Evolutionary conservation across 2,329 filamentous ascomycete genomes (phyloP).

Genomic region (Tolypocladium cylindrosporum): DNA sequence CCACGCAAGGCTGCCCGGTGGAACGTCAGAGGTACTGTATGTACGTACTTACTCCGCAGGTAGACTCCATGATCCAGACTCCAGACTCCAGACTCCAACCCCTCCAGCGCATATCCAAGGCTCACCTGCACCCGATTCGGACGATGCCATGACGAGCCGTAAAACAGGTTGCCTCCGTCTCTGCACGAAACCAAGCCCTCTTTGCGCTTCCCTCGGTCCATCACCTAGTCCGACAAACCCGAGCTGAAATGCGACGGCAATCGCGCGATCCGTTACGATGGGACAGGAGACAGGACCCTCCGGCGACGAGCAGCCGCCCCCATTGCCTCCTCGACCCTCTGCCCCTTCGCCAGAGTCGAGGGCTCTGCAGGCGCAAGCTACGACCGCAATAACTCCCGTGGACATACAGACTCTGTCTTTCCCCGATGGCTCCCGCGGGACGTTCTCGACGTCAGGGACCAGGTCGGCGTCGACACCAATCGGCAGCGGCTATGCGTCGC

Average conservation of each 20-base stretch:
- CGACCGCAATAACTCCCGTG: constrained; percentile 73
- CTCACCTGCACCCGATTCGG: background rate
- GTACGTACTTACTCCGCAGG: too few relatives aligned
- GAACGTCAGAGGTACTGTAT: background rate
- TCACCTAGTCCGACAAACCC: background rate
- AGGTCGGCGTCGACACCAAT: constrained; percentile 25
- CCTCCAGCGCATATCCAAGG: background rate
- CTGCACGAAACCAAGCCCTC: too few relatives aligned
- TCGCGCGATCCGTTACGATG: constrained; percentile 13
- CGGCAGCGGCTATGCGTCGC: constrained; percentile 30
- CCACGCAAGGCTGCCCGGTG: background rate
- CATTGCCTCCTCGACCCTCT: constrained; percentile 41
- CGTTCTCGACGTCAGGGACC: constrained; percentile 37
- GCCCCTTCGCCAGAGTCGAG: constrained; percentile 25
- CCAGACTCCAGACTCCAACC: background rate
- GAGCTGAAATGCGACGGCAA: constrained; percentile 18
- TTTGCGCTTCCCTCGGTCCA: background rate
- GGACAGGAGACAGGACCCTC: constrained; percentile 15
- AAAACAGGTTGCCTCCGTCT: background rate
- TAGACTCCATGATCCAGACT: too few relatives aligned
- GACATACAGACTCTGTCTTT: constrained; percentile 71
- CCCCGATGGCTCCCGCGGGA: constrained; percentile 58
- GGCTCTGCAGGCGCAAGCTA: constrained; percentile 54
- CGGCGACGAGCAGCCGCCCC: constrained; percentile 39
- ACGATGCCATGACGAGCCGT: background rate